Percentiles rank a stretch among this genome's conserved stretches.
Conservation (phyloP, 179 eudicot genomes). For the Heliamphora pulchella region DNA sequence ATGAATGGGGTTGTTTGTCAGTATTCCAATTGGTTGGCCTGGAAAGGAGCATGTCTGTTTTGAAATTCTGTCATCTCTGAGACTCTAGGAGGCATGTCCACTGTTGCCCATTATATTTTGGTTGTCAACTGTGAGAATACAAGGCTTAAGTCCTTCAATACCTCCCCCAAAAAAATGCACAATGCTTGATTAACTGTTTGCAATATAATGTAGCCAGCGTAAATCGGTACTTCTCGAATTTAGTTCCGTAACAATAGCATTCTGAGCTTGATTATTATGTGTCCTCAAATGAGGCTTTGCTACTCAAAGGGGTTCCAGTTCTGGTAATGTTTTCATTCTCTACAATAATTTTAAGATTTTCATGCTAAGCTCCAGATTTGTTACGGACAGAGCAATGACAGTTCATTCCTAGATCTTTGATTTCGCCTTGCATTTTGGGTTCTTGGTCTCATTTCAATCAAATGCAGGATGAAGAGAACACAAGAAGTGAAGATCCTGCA, state of each 20-base stretch:
- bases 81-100: no score
- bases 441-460: constrained; percentile 1
- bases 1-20: no score
- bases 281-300: not conserved
- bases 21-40: no score
- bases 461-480: not conserved
- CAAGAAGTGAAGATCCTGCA: not conserved
- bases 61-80: no score
- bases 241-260: not conserved
- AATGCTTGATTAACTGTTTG: no score
- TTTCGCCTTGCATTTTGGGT: not conserved
- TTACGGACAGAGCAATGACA: not conserved
- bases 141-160: no score
- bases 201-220: no score
- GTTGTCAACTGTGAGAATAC: no score
- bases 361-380: not conserved
- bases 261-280: not conserved
- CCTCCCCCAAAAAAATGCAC: no score
- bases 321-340: not conserved
- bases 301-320: not conserved
- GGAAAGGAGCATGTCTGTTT: no score
- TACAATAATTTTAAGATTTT: not conserved
- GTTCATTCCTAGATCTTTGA: not conserved
- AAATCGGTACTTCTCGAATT: no score
- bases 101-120: no score